Conservation (phyloP, 2,329 filamentous ascomycete species). For the Fusarium neocosmosporiellum region DNA sequence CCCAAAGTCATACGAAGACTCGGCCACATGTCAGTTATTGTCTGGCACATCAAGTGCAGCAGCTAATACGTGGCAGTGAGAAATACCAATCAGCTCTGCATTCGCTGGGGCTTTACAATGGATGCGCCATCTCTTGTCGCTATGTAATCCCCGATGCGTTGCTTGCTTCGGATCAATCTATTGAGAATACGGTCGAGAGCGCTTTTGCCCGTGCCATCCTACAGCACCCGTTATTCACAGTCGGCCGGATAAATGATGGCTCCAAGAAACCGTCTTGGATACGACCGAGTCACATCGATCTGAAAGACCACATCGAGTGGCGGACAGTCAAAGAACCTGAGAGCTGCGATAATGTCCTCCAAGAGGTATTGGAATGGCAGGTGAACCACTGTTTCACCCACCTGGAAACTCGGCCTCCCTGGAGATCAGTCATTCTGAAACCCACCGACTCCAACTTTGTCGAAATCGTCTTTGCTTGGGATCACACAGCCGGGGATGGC, state of each 20-base stretch:
- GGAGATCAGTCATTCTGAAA: constrained; percentile 5
- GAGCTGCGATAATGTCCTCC: not conserved
- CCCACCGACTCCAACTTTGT: not conserved
- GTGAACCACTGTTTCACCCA: constrained; percentile 6
- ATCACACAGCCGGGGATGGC: constrained; percentile 20
- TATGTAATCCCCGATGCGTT: not conserved
- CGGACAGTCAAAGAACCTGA: not conserved
- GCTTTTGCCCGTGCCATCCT: constrained; percentile 5
- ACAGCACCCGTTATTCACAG: constrained; percentile 7
- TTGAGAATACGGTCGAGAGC: not conserved
- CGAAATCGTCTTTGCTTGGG: constrained; percentile 25
- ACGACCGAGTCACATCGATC: constrained; percentile 7
- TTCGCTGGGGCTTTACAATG: not conserved
- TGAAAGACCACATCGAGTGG: constrained; percentile 23
- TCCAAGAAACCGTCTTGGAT: constrained; percentile 19
- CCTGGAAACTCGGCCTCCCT: constrained; percentile 1
- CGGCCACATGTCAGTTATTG: constrained; percentile 9
- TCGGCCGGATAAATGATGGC: not conserved
- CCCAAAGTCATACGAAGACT: constrained; percentile 9
- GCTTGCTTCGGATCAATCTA: not conserved
- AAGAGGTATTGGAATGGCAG: not conserved
- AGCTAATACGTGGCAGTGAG: constrained; percentile 3
- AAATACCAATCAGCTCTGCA: constrained; percentile 1
- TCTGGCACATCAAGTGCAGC: accelerated
- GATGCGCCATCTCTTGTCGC: constrained; percentile 21